Evolutionary conservation across 345 rosid genomes (phyloP), one percentile per base, ranked within the genome.

Genomic region (Lumnitzera littorea): DNA sequence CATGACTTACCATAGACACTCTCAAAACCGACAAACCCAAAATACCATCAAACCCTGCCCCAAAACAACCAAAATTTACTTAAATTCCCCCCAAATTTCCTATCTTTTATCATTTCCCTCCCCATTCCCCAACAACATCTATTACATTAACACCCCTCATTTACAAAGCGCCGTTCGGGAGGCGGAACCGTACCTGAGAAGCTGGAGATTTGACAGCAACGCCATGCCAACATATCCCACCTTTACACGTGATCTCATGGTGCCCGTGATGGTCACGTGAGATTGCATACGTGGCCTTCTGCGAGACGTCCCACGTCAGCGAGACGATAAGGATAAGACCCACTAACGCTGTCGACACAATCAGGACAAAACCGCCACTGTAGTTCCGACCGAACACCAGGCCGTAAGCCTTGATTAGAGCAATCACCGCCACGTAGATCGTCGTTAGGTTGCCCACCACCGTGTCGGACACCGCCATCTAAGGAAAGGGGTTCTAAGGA

Each of bases 191-290:
- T 78, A 92, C 94, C 86, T 92, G 91, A 2, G 96, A 87, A 61
- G 91, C 96, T 51, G 98, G 96, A 1, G 94, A 92, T 48, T 87
- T 72, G 51, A 89, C 88, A 3, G 98, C 98, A 27, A 92, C 98
- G 12, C 96, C 98, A 76, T 92, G 98, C 98, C 98, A 92, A 56
- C 98, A 92, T 53, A 92, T 92, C 15, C 98, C 98, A 31, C 98
- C 95, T 77, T 75, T 89, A 64, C 96, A 89, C 65, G 74, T 78
- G 43, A 7, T 1, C 79, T 82, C 86, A 64, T 81, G 85, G 47
- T 61, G 75, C 65, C 3, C 20, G 52, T 43, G 17, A 53, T 76
- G 79, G 72, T 83, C 91, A 29, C 87, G 66, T 15, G 87, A 72
- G 57, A 91, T 80, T 24, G 87, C 85, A 13, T 79, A 83, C 56